phyloP scores from a whole-genome alignment of 2,329 filamentous ascomycete genomes.

The Chaetomium strumarium region DNA sequence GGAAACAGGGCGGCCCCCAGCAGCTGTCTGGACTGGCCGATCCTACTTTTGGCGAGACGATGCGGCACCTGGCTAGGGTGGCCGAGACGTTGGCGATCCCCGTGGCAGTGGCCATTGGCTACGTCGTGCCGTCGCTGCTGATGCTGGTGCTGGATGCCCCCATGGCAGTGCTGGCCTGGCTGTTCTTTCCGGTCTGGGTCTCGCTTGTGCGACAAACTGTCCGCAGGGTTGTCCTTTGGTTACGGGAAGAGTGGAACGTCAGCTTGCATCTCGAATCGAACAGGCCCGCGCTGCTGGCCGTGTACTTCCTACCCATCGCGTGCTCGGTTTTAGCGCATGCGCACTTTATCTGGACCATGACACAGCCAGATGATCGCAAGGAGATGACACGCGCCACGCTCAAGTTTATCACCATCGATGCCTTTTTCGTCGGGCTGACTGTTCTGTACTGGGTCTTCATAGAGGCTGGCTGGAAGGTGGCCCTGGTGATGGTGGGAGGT shows the following conservation, averaged over 20 bases:
- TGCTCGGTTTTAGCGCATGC: constrained; percentile 40
- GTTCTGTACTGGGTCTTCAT: constrained; percentile 49
- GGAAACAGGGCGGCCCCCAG: constrained; percentile 12
- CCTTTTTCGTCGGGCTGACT: constrained; percentile 40
- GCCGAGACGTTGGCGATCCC: constrained; percentile 55
- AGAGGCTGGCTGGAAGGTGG: constrained; percentile 41
- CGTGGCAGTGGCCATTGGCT: constrained; percentile 42
- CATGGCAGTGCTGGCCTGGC: constrained; percentile 39
- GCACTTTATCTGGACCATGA: constrained; percentile 35
- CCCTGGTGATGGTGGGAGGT: constrained; percentile 23
- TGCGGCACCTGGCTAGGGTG: constrained; percentile 35
- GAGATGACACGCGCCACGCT: constrained; percentile 45
- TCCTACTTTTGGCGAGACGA: constrained; percentile 27
- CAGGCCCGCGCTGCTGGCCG: constrained; percentile 32
- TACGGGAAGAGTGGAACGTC: constrained; percentile 9
- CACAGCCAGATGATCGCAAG: constrained; percentile 40
- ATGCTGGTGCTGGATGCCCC: constrained; percentile 41
- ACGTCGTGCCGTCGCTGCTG: constrained; percentile 39
- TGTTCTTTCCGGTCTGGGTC: constrained; percentile 48
- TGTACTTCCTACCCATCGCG: constrained; percentile 42
- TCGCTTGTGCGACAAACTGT: constrained; percentile 37
- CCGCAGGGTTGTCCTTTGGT: constrained; percentile 23
- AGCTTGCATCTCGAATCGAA: constrained; percentile 41
- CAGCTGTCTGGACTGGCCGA: constrained; percentile 24
- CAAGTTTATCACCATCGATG: constrained; percentile 43